phyloP scores from a whole-genome alignment of 2,329 filamentous ascomycete species.

The Arthroderma uncinatum region DNA sequence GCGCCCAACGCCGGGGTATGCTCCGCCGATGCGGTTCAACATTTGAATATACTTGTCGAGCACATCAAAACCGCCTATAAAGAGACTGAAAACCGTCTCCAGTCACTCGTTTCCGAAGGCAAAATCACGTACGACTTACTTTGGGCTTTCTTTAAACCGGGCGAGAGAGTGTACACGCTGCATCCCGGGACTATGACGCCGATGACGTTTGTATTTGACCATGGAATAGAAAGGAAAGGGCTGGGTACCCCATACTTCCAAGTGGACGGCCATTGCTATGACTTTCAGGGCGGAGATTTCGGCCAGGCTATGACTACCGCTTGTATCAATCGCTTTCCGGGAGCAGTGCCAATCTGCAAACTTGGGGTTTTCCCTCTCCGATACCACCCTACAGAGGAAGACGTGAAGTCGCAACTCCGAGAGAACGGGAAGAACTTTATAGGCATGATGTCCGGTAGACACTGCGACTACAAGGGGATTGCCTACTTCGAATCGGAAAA shows the following conservation, averaged over 20 bases:
- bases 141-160: constrained; percentile 28
- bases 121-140: constrained; percentile 30
- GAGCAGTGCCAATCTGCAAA: background rate
- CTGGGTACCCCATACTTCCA: background rate
- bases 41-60: constrained; percentile 21
- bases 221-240: background rate
- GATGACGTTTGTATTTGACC: background rate
- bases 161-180: constrained; percentile 21
- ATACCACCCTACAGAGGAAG: background rate
- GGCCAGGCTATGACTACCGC: background rate
- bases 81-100: constrained; percentile 18
- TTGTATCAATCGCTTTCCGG: background rate
- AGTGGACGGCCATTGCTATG: background rate
- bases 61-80: constrained; percentile 20
- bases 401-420: background rate
- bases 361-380: background rate
- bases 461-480: background rate
- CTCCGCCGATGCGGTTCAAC: constrained; percentile 1
- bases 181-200: constrained; percentile 19
- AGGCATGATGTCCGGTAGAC: background rate
- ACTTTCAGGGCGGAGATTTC: background rate
- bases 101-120: constrained; percentile 20
- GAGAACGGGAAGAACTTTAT: background rate
- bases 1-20: background rate
- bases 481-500: background rate